These are phyloP conservation scores for Diaporthe sp. DNA, from an alignment of 2,329 filamentous ascomycete species.

Conservation along the genomic window DNA sequence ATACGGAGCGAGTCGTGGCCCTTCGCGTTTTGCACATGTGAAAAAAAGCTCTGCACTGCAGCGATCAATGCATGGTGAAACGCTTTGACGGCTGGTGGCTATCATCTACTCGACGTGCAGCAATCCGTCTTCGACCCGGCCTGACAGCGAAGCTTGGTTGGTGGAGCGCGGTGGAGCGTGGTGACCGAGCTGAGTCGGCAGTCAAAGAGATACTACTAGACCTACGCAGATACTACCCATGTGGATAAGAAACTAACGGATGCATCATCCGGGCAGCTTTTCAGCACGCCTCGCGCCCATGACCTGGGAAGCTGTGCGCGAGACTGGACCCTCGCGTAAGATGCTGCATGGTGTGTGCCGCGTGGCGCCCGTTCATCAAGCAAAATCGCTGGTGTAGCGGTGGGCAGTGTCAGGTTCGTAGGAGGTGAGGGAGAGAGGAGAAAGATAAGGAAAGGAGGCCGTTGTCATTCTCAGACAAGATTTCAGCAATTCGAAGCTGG, in stretches of 20 bases:
- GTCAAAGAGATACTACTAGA: not conserved
- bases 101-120: not conserved
- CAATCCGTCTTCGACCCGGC: not conserved
- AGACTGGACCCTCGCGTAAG: not conserved
- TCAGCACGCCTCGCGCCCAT: not conserved
- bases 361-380: not conserved
- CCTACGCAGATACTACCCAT: not conserved
- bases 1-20: constrained; percentile 11
- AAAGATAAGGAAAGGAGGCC: not conserved
- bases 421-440: not conserved
- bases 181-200: constrained; percentile 13
- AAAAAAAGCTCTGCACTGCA: constrained; percentile 12
- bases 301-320: not conserved
- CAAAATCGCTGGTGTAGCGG: not conserved
- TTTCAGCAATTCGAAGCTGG: not conserved
- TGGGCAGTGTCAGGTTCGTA: not conserved
- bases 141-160: constrained; percentile 14
- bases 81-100: not conserved
- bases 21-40: constrained; percentile 18
- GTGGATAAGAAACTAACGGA: not conserved
- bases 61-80: constrained; percentile 13
- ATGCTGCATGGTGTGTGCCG: not conserved
- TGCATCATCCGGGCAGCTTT: not conserved
- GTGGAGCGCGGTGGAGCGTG: constrained; percentile 13
- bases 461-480: not conserved